A percentile compares a stretch with the other conserved stretches of the same genome.
These are phyloP conservation scores for Marchantia paleacea DNA, from an alignment of 225 moss, liverwort and hornwort genomes.

Conservation along the genomic window DNA sequence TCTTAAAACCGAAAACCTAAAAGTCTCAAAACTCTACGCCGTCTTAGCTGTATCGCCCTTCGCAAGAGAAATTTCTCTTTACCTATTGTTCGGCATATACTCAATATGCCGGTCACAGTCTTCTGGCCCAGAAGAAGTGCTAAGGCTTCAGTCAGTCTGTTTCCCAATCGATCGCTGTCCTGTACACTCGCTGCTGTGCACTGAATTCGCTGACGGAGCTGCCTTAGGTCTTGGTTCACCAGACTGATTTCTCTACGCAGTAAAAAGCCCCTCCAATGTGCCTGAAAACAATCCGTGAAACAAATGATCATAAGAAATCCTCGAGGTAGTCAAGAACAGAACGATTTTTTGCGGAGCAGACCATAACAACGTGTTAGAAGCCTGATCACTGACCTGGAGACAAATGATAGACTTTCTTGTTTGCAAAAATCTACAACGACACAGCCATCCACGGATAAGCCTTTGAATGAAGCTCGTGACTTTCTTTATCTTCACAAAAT, in stretches of 20 bases:
- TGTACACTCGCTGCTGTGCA: slow-evolving; percentile 61
- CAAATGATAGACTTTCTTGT: slow-evolving; percentile 31
- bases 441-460: slow-evolving; percentile 49
- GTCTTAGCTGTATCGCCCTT: too few species aligned
- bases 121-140: slow-evolving; percentile 60
- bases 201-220: slow-evolving; percentile 67
- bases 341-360: too few species aligned
- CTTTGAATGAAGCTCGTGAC: slow-evolving; percentile 43
- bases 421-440: slow-evolving; percentile 31
- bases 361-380: background rate
- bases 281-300: slow-evolving; percentile 33
- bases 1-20: background rate
- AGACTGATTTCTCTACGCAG: slow-evolving; percentile 50
- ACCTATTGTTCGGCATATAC: slow-evolving; percentile 80
- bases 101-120: slow-evolving; percentile 73
- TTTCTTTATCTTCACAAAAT: slow-evolving; percentile 34
- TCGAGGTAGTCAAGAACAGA: too few species aligned
- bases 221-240: slow-evolving; percentile 44
- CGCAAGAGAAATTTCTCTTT: background rate
- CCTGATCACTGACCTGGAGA: slow-evolving; percentile 57
- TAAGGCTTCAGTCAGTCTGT: slow-evolving; percentile 70
- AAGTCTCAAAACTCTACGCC: too few species aligned
- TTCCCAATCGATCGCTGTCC: slow-evolving; percentile 65
- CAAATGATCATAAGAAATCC: background rate
- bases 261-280: slow-evolving; percentile 57